These are phyloP conservation scores for Cornus suecica DNA, from an alignment of 148 eudicot genomes.

Conservation along the genomic window DNA sequence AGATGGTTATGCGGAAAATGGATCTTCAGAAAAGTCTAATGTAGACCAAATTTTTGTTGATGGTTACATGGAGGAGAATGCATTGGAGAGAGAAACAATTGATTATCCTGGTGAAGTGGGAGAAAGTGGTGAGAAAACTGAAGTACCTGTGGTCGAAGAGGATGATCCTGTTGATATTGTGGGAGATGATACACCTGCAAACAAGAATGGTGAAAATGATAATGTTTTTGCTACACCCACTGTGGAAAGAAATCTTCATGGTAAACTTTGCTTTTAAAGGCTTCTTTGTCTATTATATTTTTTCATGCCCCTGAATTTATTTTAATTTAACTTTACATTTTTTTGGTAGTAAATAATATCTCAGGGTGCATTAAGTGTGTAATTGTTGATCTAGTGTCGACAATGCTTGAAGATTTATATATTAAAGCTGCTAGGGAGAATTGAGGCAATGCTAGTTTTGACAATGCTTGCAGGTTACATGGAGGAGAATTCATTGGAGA, in stretches of 20 bases:
- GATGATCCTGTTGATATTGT: conserved; percentile 46
- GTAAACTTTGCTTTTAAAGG: conserved; percentile 35
- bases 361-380: no score
- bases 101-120: conserved; percentile 49
- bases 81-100: conserved; percentile 62
- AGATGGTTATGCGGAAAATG: conserved; percentile 58
- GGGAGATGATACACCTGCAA: conserved; percentile 39
- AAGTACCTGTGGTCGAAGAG: conserved; percentile 33
- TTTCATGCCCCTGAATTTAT: no score
- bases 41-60: conserved; percentile 81
- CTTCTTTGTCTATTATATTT: background rate
- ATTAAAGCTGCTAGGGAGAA: no score
- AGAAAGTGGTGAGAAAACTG: conserved; percentile 44
- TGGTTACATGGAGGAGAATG: conserved; percentile 79
- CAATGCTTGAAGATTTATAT: no score
- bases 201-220: conserved; percentile 40
- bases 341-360: no score
- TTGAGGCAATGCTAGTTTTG: no score
- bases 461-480: no score
- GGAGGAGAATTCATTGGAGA: conserved; percentile 68
- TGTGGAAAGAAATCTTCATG: conserved; percentile 76
- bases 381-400: no score
- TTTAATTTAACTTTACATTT: no score
- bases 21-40: conserved; percentile 63
- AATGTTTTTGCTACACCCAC: conserved; percentile 34